phyloP scores from a whole-genome alignment of 164 flowering plant species.

The Kalanchoe fedtschenkoi region DNA sequence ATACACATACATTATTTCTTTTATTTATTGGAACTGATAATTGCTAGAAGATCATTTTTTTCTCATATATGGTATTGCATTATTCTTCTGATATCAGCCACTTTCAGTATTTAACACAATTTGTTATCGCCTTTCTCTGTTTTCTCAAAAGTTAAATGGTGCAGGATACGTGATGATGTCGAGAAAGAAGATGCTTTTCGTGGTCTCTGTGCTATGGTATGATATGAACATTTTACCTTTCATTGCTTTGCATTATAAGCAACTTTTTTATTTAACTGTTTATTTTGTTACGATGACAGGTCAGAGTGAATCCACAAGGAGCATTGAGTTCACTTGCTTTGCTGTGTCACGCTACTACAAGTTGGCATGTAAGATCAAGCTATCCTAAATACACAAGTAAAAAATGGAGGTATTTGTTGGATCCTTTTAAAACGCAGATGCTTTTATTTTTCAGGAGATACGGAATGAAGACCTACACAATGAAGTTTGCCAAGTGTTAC shows the following conservation, averaged over 20 bases:
- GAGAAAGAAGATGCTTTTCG: constrained; percentile 98
- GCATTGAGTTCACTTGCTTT: constrained; percentile 73
- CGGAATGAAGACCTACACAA: constrained; percentile 81
- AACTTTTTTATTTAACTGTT: background rate
- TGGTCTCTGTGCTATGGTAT: constrained; percentile 96
- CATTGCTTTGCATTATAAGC: background rate
- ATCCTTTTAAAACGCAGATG: background rate
- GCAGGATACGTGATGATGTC: constrained; percentile 95
- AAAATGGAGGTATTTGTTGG: background rate
- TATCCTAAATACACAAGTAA: background rate
- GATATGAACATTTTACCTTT: background rate
- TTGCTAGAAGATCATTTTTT: background rate
- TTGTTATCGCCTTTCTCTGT: background rate
- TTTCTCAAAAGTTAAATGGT: constrained; percentile 8
- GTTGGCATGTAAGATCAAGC: constrained; percentile 85
- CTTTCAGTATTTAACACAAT: background rate
- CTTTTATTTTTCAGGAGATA: constrained; percentile 63
- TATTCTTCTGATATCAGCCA: background rate
- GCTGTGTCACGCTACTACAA: constrained; percentile 90
- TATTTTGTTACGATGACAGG: constrained; percentile 34
- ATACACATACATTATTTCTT: background rate
- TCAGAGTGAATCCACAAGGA: constrained; percentile 82
- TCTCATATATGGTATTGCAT: background rate
- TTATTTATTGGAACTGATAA: background rate
- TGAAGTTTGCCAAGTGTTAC: constrained; percentile 88